Base-by-base conservation (phyloP, 2,329 filamentous ascomycete genomes). In the Xylariaceae sp. region DNA sequence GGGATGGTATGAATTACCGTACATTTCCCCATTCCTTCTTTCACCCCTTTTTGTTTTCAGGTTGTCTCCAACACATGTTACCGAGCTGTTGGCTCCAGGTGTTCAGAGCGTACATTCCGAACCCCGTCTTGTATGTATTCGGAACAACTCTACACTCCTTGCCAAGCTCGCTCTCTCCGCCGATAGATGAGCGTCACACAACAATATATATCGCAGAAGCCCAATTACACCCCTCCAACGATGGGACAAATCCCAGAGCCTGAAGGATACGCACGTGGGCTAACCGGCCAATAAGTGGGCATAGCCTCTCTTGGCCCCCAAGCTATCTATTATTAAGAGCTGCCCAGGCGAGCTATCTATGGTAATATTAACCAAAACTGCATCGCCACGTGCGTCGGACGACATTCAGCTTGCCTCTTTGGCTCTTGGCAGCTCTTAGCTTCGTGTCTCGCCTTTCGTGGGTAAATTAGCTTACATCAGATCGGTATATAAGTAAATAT, bases 181-280 rank as follows among this genome's bases (percentile, higher is more conserved):
- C n/a, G n/a, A n/a, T n/a, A n/a, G n/a, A n/a, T n/a, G n/a, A n/a
- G n/a, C n/a, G n/a, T n/a, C n/a, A n/a, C n/a, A n/a, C n/a, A n/a
- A n/a, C n/a, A n/a, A n/a, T n/a, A n/a, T n/a, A n/a, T n/a, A n/a
- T n/a, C n/a, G n/a, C n/a, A n/a, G n/a, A n/a, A 9, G n/a, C 23
- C 45, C 23, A n/a, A 28, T 26, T 19, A 5, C 19, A n/a, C 37
- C 23, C 37, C 17, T 33, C 36, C 29, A 24, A 36, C 6, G 36
- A 24, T 31, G 37, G n/a, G 31, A 26, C 6, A 24, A n/a, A 5
- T 5, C 31, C 5, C 12, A 24, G 21, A 12, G 5, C 24, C 14
- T 41, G n/a, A n/a, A n/a, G n/a, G n/a, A n/a, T n/a, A n/a, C n/a
- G n/a, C 56, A 59, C 56, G 56, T 59, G 56, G 56, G 52, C 50